Evolutionary conservation across 441 rosid species (phyloP).

Genomic region (Adansonia rubrostipa): DNA sequence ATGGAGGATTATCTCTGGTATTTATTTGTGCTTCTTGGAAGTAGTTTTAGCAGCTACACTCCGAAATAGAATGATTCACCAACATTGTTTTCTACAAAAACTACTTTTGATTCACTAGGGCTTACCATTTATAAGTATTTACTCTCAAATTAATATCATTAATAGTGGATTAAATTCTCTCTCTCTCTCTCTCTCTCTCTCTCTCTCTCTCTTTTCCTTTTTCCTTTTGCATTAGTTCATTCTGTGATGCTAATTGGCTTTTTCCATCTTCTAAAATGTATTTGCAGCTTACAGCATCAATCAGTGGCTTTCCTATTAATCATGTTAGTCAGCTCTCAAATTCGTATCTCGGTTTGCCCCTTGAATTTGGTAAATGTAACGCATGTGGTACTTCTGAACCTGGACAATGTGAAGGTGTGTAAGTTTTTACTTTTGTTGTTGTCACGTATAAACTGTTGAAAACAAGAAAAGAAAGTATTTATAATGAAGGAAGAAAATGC

Average conservation of each 20-base stretch:
- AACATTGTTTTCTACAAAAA: neutral
- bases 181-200: neutral
- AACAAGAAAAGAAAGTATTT: neutral
- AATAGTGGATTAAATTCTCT: slow-evolving; percentile 22
- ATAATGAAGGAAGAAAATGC: slow-evolving; percentile 9
- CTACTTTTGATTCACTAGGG: neutral
- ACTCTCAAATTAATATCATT: neutral
- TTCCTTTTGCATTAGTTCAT: slow-evolving; percentile 12
- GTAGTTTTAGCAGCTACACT: neutral
- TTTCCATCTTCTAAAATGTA: slow-evolving; percentile 16
- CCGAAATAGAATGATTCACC: neutral
- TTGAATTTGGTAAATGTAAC: slow-evolving; percentile 90
- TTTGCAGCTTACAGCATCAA: slow-evolving; percentile 68
- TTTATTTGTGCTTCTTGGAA: slow-evolving; percentile 4
- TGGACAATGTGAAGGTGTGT: slow-evolving; percentile 84
- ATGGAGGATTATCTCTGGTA: neutral
- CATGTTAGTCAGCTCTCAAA: slow-evolving; percentile 83
- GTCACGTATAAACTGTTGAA: neutral
- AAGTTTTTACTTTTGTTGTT: slow-evolving; percentile 20
- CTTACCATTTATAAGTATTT: slow-evolving; percentile 15
- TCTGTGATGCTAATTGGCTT: slow-evolving; percentile 27
- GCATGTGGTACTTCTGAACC: slow-evolving; percentile 90
- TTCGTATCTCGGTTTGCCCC: slow-evolving; percentile 90
- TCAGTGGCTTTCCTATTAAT: slow-evolving; percentile 69
- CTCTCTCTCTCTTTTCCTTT: no score